Percentiles rank a stretch among this genome's conserved stretches.
Evolutionary conservation across 805 yeast genomes (phyloP).

Genomic region (Zygotorulaspora chibaensis): DNA sequence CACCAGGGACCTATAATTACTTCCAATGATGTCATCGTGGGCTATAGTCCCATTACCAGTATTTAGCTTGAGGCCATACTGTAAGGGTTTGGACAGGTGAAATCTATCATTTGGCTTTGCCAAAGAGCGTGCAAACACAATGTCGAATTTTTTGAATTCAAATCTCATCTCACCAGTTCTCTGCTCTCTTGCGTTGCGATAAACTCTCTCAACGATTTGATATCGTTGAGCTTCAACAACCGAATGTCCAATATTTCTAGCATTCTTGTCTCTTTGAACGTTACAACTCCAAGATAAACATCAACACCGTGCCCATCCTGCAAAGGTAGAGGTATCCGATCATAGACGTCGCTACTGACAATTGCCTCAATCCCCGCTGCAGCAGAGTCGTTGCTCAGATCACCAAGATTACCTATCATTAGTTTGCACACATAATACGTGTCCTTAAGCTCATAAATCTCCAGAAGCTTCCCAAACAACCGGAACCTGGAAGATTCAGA

Average conservation of each 20-base stretch:
- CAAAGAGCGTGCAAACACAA: constrained; percentile 10
- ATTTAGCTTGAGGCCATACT: constrained; percentile 16
- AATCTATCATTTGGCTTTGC: constrained; percentile 12
- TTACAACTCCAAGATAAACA: constrained; percentile 13
- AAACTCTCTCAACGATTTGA: constrained; percentile 13
- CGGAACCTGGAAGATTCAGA: constrained; percentile 9
- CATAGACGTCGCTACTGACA: constrained; percentile 9
- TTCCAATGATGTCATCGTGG: constrained; percentile 40
- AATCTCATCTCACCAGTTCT: constrained; percentile 2
- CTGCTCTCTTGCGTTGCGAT: constrained; percentile 5
- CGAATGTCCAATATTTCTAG: constrained; percentile 19
- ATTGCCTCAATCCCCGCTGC: constrained; percentile 7
- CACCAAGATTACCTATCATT: constrained; percentile 9
- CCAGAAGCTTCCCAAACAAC: constrained; percentile 17
- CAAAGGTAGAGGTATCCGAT: background rate
- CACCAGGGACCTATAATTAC: constrained; percentile 35
- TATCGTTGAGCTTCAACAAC: constrained; percentile 10
- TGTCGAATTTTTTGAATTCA: constrained; percentile 10
- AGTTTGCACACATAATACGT: constrained; percentile 9
- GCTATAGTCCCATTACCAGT: constrained; percentile 26
- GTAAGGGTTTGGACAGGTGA: constrained; percentile 23
- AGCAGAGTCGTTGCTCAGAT: constrained; percentile 5
- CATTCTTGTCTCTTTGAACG: background rate
- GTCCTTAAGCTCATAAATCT: constrained; percentile 8
- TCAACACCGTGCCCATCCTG: constrained; percentile 19